Conservation (phyloP, 1,139 yeast genomes). For the Yamadazyma conglobata region DNA sequence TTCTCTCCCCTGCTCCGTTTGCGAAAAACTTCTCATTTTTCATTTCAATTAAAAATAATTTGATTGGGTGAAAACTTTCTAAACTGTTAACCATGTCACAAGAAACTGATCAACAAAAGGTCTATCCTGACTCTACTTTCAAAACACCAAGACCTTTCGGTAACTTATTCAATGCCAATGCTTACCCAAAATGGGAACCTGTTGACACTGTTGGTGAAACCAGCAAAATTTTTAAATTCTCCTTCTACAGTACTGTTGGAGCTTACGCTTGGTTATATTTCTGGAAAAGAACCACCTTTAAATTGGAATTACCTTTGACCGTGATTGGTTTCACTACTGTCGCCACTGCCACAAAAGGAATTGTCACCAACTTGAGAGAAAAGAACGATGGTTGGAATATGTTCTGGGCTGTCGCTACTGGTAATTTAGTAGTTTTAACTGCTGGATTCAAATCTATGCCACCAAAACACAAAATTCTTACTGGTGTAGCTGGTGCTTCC, state of each 20-base stretch:
- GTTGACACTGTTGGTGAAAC: constrained; percentile 44
- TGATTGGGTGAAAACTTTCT: constrained; percentile 15
- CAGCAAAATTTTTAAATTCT: constrained; percentile 35
- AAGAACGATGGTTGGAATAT: constrained; percentile 51
- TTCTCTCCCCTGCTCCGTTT: too few species aligned
- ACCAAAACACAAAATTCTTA: constrained; percentile 38
- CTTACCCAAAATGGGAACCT: constrained; percentile 46
- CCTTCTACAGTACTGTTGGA: constrained; percentile 45
- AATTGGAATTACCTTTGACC: constrained; percentile 39
- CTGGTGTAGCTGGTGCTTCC: constrained; percentile 42
- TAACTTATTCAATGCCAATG: constrained; percentile 36
- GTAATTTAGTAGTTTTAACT: constrained; percentile 40
- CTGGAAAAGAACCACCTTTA: constrained; percentile 47
- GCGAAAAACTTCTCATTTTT: too few species aligned
- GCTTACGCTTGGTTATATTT: constrained; percentile 48
- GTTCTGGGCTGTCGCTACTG: constrained; percentile 43
- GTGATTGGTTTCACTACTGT: constrained; percentile 42
- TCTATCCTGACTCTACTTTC: constrained; percentile 36
- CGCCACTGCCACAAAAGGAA: constrained; percentile 40
- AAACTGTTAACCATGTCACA: too few species aligned
- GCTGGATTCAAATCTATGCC: constrained; percentile 44
- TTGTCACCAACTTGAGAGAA: constrained; percentile 44
- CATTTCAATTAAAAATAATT: constrained; percentile 9
- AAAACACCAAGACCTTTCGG: constrained; percentile 45
- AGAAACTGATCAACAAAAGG: constrained; percentile 5